Evolutionary conservation across 306 rosid genomes (phyloP).

Genomic region (Prunus persica): Prunus_persica_NCBIv2 NC_034010.1:1102501-1103000

Average conservation of each 20-base stretch:
- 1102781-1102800: not conserved
- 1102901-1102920: not conserved
- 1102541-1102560: not conserved
- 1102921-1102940: not conserved
- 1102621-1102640: not conserved
- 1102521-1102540: not conserved
- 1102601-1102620: not conserved
- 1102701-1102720: too few relatives aligned
- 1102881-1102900: not conserved
- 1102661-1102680: not conserved
- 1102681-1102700: not conserved
- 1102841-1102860: not conserved
- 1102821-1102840: too few relatives aligned
- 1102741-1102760: not conserved
- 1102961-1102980: not conserved
- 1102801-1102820: not conserved
- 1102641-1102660: not conserved
- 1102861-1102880: not conserved
- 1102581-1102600: not conserved
- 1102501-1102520: not conserved
- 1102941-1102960: not conserved
- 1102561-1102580: too few relatives aligned
- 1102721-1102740: not conserved
- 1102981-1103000: not conserved
- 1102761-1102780: not conserved